phyloP scores from a whole-genome alignment of 2,329 filamentous ascomycete genomes.

The Trichoderma sp. region DNA sequence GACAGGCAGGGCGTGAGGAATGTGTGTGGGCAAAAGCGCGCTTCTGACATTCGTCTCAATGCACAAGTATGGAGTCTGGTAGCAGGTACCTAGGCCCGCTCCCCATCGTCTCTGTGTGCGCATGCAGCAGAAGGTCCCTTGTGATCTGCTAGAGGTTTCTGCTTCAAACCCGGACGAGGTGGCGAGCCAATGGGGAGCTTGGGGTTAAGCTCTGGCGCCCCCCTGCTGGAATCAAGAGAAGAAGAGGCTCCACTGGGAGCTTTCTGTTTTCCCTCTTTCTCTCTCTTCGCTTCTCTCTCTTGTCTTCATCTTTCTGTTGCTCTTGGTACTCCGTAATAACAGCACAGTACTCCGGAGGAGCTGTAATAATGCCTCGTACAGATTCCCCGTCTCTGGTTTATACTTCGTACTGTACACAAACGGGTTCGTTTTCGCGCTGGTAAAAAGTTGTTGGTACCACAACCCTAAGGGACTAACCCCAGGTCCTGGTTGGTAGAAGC shows the following conservation, averaged over 20 bases:
- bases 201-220: conserved; percentile 20
- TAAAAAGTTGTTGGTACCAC: not conserved
- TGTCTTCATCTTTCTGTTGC: not conserved
- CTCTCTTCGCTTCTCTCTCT: not conserved
- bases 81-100: not conserved
- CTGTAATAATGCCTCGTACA: not conserved
- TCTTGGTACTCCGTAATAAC: not conserved
- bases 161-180: conserved; percentile 7
- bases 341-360: not conserved
- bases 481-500: not conserved
- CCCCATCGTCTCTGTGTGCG: not conserved
- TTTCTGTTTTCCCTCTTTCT: conserved; percentile 4
- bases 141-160: conserved; percentile 22
- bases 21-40: conserved; percentile 12
- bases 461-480: not conserved
- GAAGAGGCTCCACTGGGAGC: conserved; percentile 13
- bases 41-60: conserved; percentile 12
- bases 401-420: not conserved
- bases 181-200: conserved; percentile 23
- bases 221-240: conserved; percentile 5
- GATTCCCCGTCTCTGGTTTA: not conserved
- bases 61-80: not conserved
- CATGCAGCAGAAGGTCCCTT: conserved; percentile 20
- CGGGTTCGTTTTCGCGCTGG: not conserved
- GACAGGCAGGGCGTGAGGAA: conserved; percentile 12